Percentiles rank a stretch among this genome's conserved stretches.
Evolutionary conservation across 129 eudicot genomes (phyloP).

Genomic region (Ambrosia artemisiifolia): DNA sequence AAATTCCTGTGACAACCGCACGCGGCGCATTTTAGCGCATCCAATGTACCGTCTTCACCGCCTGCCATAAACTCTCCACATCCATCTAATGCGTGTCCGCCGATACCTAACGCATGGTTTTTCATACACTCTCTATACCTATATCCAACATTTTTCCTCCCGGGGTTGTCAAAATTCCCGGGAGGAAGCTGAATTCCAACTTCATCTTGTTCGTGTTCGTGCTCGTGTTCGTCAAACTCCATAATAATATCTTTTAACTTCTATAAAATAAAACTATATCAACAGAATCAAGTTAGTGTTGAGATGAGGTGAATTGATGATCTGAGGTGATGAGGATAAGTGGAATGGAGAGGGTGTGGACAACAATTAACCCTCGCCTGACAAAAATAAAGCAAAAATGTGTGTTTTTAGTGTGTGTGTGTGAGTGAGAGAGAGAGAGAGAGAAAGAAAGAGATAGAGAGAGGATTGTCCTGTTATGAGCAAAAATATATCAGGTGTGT

Average conservation of each 20-base stretch:
- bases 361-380: slow-evolving; percentile 56
- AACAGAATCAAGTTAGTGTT: not conserved
- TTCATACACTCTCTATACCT: slow-evolving; percentile 61
- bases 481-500: slow-evolving; percentile 29
- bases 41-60: slow-evolving; percentile 69
- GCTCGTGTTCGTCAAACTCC: slow-evolving; percentile 52
- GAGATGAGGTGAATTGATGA: slow-evolving; percentile 25
- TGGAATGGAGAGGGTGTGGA: slow-evolving; percentile 59
- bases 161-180: slow-evolving; percentile 16
- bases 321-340: slow-evolving; percentile 42
- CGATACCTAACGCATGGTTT: slow-evolving; percentile 65
- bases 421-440: slow-evolving; percentile 4
- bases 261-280: not conserved
- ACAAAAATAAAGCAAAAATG: slow-evolving; percentile 27
- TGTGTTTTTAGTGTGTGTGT: slow-evolving; percentile 8
- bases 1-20: slow-evolving; percentile 74
- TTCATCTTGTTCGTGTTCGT: slow-evolving; percentile 61
- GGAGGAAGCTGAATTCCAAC: slow-evolving; percentile 36
- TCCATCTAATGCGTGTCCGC: slow-evolving; percentile 65
- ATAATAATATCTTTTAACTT: not conserved
- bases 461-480: slow-evolving; percentile 29
- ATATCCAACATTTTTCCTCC: slow-evolving; percentile 18
- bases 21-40: slow-evolving; percentile 67
- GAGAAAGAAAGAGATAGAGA: slow-evolving; percentile 4
- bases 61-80: slow-evolving; percentile 78